A percentile compares a stretch with the other conserved stretches of the same genome.
Conservation (phyloP, 768 basidiomycete genomes). For the Pulveroboletus frians region DNA sequence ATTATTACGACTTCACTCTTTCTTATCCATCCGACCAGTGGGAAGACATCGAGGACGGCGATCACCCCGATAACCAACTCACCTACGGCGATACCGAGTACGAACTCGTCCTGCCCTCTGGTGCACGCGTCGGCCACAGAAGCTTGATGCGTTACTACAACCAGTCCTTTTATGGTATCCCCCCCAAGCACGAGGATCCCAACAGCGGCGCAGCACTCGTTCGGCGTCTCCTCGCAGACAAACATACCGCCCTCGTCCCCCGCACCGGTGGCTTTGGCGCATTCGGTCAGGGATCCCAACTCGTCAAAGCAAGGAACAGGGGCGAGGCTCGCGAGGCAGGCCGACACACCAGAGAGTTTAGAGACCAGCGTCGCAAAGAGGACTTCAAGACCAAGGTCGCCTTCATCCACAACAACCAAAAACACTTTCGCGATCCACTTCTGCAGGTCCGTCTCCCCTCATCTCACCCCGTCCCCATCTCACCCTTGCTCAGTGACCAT, state of each 20-base stretch:
- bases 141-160: slow-evolving; percentile 81
- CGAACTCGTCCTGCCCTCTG: slow-evolving; percentile 91
- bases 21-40: slow-evolving; percentile 61
- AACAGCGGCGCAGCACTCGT: slow-evolving; percentile 75
- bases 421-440: slow-evolving; percentile 77
- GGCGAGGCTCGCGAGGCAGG: slow-evolving; percentile 94
- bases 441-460: slow-evolving; percentile 39
- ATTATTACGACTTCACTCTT: slow-evolving; percentile 86
- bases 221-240: slow-evolving; percentile 72
- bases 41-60: slow-evolving; percentile 33
- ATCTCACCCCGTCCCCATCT: background rate
- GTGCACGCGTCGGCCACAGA: slow-evolving; percentile 88
- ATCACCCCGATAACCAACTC: slow-evolving; percentile 49
- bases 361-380: slow-evolving; percentile 73
- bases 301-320: slow-evolving; percentile 87
- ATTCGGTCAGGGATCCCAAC: slow-evolving; percentile 73
- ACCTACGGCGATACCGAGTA: slow-evolving; percentile 75
- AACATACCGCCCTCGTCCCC: slow-evolving; percentile 81
- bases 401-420: slow-evolving; percentile 79
- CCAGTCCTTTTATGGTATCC: slow-evolving; percentile 62
- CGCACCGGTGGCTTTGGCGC: slow-evolving; percentile 83
- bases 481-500: slow-evolving; percentile 20
- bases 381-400: slow-evolving; percentile 82
- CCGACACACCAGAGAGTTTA: slow-evolving; percentile 76
- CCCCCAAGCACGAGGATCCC: slow-evolving; percentile 49